Base-by-base conservation (phyloP, 2,329 filamentous ascomycete species). In the Fusarium sp. region DNA sequence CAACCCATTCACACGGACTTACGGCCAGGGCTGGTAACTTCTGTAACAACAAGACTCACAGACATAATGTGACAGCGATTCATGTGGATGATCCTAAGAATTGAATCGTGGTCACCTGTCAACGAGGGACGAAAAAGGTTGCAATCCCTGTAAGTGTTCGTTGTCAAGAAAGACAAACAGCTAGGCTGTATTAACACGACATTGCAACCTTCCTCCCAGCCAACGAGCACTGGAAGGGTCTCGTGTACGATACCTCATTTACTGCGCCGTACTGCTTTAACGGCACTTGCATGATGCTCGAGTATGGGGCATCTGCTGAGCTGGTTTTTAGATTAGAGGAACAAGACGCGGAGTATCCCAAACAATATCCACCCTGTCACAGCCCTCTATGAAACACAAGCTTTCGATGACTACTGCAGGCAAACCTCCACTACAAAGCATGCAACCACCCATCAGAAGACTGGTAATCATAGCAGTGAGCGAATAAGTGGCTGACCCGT, bases 1-100 rank as follows among this genome's bases (percentile, higher is more conserved):
- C 45, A 67, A 53, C 39, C 60, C 53, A 41, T 62, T 65, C 28
- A 53, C 35, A 42, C 51, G 41, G 45, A 56, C 61, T 65, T 57
- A 11, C 33, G 58, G 55, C 64, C 66, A 61, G 61, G n/a, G 51
- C 54, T 56, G 28, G 66, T 38, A 42, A 33, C 35, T 53, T 35
- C 44, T 65, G 58, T 47, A 51, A 65, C 56, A 51, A 50, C 41
- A 28, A 53, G 42, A 44, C 57, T 64, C 72, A 61, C 61, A 31
- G 48, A 39, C 26, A 63, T 57, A 51, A 75, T 69, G 75, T 65
- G 75, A 71, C 74, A 60, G 63, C 72, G 66, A 77, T 74, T 75
- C 71, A 70, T 72, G 74, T 71, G 65, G 69, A 71, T 54, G 72
- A 77, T 77, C 71, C 75, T 73, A 56, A 62, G 61, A 53, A 62